These are phyloP conservation scores for Pythium phragmitis DNA, from an alignment of 352 stramenopile species.

Conservation along the genomic window DNA sequence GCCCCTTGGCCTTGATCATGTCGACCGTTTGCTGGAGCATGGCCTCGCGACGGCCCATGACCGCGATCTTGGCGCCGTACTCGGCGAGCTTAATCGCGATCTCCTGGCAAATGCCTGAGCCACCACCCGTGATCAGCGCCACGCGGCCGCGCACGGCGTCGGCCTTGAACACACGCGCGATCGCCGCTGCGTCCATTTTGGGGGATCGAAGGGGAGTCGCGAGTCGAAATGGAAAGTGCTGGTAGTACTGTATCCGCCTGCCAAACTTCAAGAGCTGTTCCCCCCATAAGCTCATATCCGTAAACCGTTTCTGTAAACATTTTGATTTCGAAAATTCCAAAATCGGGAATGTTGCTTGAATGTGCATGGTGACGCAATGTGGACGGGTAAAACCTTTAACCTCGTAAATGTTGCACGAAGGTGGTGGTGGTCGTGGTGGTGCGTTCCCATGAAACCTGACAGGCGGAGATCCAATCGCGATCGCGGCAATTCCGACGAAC, in stretches of 20 bases:
- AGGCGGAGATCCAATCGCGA: no score
- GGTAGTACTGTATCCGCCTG: not conserved
- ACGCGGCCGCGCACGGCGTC: conserved; percentile 67
- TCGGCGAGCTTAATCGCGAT: conserved; percentile 90
- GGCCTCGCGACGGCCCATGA: conserved; percentile 91
- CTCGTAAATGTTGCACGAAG: conserved; percentile 25
- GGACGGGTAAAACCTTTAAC: conserved; percentile 9
- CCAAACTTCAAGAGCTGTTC: conserved; percentile 24
- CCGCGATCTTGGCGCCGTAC: conserved; percentile 90
- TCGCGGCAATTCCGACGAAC: no score
- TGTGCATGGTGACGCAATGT: not conserved
- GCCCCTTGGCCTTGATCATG: conserved; percentile 43
- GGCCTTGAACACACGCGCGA: conserved; percentile 54
- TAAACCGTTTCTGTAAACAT: conserved; percentile 22
- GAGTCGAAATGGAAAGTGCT: not conserved
- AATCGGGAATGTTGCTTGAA: conserved; percentile 1
- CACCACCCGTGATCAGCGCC: conserved; percentile 92
- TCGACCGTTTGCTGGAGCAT: conserved; percentile 88
- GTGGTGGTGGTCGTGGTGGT: not conserved
- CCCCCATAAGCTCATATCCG: not conserved
- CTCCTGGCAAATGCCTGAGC: conserved; percentile 94
- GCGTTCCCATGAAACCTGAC: no score
- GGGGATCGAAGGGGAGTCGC: conserved; percentile 7
- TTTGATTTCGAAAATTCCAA: not conserved
- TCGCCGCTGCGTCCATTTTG: conserved; percentile 62